Percentiles rank a stretch among this genome's conserved stretches.
Conservation (phyloP, 768 basidiomycete genomes). For the Lactarius sanguifluus region DNA sequence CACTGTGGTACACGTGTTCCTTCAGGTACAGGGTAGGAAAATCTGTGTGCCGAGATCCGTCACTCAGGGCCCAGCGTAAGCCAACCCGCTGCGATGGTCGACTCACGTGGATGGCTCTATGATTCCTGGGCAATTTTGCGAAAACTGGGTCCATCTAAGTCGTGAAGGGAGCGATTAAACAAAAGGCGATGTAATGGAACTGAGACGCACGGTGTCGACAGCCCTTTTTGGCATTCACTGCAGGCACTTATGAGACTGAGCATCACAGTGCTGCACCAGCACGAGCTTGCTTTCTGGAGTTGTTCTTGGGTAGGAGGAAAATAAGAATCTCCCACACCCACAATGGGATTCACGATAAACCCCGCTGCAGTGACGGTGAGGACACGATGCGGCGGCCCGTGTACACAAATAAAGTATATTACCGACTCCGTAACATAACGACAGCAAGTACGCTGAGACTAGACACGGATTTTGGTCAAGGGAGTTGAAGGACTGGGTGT, state of each 20-base stretch:
- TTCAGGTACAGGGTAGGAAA: conserved; percentile 13
- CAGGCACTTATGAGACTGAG: neutral
- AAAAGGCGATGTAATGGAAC: neutral
- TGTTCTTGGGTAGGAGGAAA: neutral
- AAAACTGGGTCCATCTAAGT: neutral
- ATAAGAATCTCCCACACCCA: neutral
- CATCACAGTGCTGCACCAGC: neutral
- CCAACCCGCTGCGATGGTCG: neutral
- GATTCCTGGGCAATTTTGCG: neutral
- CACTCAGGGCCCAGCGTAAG: neutral
- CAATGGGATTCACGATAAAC: neutral
- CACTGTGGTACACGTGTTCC: conserved; percentile 19
- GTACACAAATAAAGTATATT: neutral
- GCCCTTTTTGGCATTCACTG: neutral
- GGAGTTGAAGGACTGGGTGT: neutral
- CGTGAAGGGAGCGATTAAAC: no score
- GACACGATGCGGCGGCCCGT: no score
- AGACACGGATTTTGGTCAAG: neutral
- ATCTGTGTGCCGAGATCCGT: neutral
- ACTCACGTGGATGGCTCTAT: neutral
- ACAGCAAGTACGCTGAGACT: neutral
- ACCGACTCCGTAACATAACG: neutral
- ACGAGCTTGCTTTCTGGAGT: neutral
- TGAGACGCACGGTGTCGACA: neutral
- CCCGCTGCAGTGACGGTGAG: neutral